Evolutionary conservation across 805 yeast species (phyloP).

Genomic region (Lachancea dasiensis): DNA sequence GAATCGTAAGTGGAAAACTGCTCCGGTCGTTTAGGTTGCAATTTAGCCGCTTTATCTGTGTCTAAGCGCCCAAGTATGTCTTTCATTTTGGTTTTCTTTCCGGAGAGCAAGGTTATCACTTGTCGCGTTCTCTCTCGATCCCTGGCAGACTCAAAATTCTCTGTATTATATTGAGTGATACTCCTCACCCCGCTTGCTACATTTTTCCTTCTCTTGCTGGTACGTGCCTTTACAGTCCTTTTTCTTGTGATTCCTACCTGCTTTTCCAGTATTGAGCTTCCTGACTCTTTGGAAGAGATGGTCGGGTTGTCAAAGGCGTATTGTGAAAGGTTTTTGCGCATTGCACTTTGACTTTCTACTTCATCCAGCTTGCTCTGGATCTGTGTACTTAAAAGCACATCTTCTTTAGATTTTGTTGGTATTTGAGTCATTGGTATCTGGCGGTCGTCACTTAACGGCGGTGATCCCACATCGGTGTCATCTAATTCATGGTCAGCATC

Average conservation of each 20-base stretch:
- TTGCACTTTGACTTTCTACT: conserved; percentile 15
- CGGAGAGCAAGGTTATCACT: conserved; percentile 23
- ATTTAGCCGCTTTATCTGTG: neutral
- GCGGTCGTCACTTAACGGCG: too few species aligned
- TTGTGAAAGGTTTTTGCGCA: conserved; percentile 16
- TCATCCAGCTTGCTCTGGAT: conserved; percentile 30
- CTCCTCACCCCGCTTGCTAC: conserved; percentile 8
- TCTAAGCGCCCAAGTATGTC: conserved; percentile 15
- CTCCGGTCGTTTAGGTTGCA: neutral
- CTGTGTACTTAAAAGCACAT: conserved; percentile 28
- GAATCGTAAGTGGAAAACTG: conserved; percentile 24
- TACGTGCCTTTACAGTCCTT: neutral
- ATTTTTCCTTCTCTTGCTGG: conserved; percentile 7
- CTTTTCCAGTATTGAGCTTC: conserved; percentile 1
- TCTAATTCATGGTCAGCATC: conserved; percentile 3
- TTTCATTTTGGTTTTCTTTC: conserved; percentile 27
- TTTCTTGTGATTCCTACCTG: neutral
- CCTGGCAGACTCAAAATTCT: conserved; percentile 7
- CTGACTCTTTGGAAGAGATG: neutral
- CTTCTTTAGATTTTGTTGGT: conserved; percentile 8
- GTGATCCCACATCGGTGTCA: conserved; percentile 4
- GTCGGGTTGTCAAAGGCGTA: conserved; percentile 17
- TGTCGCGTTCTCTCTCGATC: conserved; percentile 7
- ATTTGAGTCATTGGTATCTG: conserved; percentile 12
- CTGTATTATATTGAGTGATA: conserved; percentile 12